Evolutionary conservation across 179 eudicot genomes (phyloP), one percentile per base, ranked within the genome.

Genomic region (Pouteria campechiana): DNA sequence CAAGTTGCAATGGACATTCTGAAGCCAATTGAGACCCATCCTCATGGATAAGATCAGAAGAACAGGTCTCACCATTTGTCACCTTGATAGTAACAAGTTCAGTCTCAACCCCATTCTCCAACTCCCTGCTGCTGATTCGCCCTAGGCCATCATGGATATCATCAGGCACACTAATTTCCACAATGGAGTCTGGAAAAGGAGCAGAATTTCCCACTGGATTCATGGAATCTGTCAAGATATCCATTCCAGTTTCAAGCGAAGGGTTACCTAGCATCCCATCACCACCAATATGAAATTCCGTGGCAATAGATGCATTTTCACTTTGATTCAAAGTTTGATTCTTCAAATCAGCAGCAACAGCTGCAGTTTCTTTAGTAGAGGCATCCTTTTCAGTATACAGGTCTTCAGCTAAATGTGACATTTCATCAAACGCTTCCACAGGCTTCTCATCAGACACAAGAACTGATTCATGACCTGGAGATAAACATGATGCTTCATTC

Each of bases 401-500:
- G 44, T 62, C 57, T 3, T 40, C 46, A 33, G 28, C 41, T 4
- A 61, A 40, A 24, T 25, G 44, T 30, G 56, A 68, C 64, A 64
- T 55, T 30, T 50, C 54, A 21, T 32, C 39, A 38, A 41, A 46
- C 27, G 38, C 62, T n/a, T n/a, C n/a, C n/a, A 27, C 47, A 33
- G 56, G 68, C 64, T 62, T 55, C 33, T 50, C 54, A 21, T 32
- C 39, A 38, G 44, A 46, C 27, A 38, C 62, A 41, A 37, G 23
- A 32, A 44, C 57, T 44, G 27, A 30, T 24, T 52, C 64, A 45
- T 66, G 48, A 70, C 65, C 63, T 32, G 44, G 36, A 12, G 55
- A 23, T 41, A 22, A 31, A 14, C 17, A 44, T 46, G 69, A 25
- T 25, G 39, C 57, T 41, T 67, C 65, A 17, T 36, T 25, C 15